Evolutionary conservation across 164 flowering plant genomes (phyloP), one percentile per base, ranked within the genome.

Genomic region (Kalanchoe fedtschenkoi): DNA sequence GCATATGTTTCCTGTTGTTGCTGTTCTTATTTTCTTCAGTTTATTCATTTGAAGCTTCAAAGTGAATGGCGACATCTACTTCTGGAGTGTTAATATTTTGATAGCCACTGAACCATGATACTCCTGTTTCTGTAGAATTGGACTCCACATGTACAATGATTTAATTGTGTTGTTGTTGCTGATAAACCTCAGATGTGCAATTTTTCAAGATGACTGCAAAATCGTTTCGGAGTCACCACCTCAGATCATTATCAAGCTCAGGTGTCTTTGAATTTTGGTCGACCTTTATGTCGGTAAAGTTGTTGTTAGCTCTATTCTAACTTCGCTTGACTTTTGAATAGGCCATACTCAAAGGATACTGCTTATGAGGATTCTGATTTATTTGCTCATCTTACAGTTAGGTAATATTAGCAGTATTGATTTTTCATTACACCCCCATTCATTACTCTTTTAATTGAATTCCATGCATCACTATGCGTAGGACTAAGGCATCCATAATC

Each of bases 201-300:
- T 87, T 75, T 93, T 84, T 78, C 91, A 90, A 75, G 97, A 93
- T 11, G 97, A 93, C 71, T 85, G 90, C 77, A 70, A 73, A 67
- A 65, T 90, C 70, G 72, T 85, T 61, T 77, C 97, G 17, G 88
- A 78, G 10, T 75, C 91, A 34, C 82, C 87, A 58, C 79, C 86
- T 43, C 83, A 77, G 66, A 72, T 86, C 66, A 62, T 62, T 37
- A 74, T 95, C 59, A 84, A 82, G 68, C 75, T 91, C 70, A 87
- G 97, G 99, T 88, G 64, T 44, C 65, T 30, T 17, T 7, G 19
- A 29, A 26, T 53, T 26, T 47, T 4, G 15, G 14, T n/a, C 35
- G 24, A 22, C 6, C n/a, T 51, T 26, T 47, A 57, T 53, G 24
- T 64, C 30, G 13, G 34, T 32, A 4, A 5, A 21, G 29, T 34